These are phyloP conservation scores for Rhynchosporium agropyri DNA, from an alignment of 2,329 filamentous ascomycete species.

Conservation along the genomic window DNA sequence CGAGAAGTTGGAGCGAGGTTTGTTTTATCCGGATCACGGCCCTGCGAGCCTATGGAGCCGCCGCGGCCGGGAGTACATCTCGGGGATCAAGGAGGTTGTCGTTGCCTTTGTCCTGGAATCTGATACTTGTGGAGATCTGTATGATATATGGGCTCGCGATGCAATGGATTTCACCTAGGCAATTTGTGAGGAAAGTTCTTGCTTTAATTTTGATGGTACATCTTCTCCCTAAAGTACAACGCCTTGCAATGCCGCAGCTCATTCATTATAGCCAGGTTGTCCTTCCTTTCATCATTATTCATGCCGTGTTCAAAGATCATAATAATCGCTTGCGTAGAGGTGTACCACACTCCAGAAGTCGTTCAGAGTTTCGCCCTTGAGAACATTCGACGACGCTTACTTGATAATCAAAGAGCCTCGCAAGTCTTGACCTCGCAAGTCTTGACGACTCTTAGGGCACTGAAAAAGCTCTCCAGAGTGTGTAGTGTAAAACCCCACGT, in stretches of 20 bases:
- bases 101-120: neutral
- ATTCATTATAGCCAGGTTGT: neutral
- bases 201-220: neutral
- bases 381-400: too few species aligned
- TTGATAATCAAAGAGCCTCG: too few species aligned
- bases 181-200: too few species aligned
- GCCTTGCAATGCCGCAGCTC: neutral
- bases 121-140: neutral
- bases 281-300: neutral
- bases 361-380: too few species aligned
- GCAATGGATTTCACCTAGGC: too few species aligned
- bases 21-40: slow-evolving; percentile 21
- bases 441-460: too few species aligned
- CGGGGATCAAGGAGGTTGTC: neutral
- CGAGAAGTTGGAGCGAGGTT: neutral
- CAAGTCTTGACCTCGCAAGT: too few species aligned
- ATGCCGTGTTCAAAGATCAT: neutral
- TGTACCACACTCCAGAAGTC: too few species aligned
- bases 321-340: neutral
- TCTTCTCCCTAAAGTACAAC: neutral
- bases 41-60: slow-evolving; percentile 28
- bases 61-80: slow-evolving; percentile 27
- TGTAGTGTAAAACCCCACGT: too few species aligned
- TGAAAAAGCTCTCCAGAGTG: too few species aligned
- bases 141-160: too few species aligned